A percentile compares a stretch with the other conserved stretches of the same genome.
Conservation (phyloP, 306 rosid species). For the Medicago ruthenica region DNA sequence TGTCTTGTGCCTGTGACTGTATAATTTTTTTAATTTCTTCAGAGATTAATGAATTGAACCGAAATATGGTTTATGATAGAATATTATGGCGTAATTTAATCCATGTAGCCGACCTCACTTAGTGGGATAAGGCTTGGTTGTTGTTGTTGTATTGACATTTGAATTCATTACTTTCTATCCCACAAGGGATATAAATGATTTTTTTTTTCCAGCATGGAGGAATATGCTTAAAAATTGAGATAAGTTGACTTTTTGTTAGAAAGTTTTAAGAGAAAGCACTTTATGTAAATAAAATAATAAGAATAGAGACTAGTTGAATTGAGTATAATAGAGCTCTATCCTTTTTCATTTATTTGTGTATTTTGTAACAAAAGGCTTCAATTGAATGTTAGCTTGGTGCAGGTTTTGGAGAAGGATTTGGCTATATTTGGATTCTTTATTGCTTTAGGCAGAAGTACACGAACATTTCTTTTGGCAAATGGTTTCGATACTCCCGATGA, state of each 20-base stretch:
- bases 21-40: neutral
- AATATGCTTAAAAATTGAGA: constrained; percentile 10
- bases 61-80: too few relatives aligned
- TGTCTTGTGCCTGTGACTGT: neutral
- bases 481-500: constrained; percentile 74
- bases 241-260: constrained; percentile 7
- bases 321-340: constrained; percentile 22
- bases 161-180: constrained; percentile 14
- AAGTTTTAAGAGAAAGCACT: constrained; percentile 15
- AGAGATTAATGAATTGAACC: too few relatives aligned
- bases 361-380: constrained; percentile 36
- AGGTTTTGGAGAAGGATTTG: constrained; percentile 97
- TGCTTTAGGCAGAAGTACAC: constrained; percentile 92
- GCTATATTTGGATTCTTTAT: constrained; percentile 97
- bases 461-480: constrained; percentile 75
- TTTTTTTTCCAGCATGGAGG: neutral
- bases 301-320: constrained; percentile 37
- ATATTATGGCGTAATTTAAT: too few relatives aligned
- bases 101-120: too few relatives aligned
- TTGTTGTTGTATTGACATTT: constrained; percentile 31
- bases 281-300: constrained; percentile 13
- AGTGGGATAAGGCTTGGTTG: too few relatives aligned
- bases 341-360: constrained; percentile 28
- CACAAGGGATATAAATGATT: neutral
- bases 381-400: constrained; percentile 49